phyloP scores from a whole-genome alignment of 768 basidiomycete species.

The Amanita rubescens region DNA sequence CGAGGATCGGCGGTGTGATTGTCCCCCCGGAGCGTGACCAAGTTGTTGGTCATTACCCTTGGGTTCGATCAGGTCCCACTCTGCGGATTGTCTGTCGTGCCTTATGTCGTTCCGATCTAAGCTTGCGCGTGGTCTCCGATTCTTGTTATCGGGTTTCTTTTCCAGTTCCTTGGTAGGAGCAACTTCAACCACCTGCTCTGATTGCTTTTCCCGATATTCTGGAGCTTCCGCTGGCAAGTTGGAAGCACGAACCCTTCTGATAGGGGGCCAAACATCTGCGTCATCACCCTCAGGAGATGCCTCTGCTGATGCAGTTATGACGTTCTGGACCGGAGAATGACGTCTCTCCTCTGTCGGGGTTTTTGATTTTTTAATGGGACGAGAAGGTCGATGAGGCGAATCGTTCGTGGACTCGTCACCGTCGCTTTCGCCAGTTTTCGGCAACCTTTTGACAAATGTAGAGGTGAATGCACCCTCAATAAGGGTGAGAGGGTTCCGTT shows the following conservation, averaged over 20 bases:
- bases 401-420: slow-evolving; percentile 11
- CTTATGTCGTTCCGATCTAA: neutral
- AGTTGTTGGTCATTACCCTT: neutral
- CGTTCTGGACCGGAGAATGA: neutral
- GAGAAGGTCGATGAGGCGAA: neutral
- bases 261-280: slow-evolving; percentile 20
- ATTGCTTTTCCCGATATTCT: neutral
- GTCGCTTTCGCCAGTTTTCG: neutral
- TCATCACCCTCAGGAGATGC: neutral
- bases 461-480: slow-evolving; percentile 25
- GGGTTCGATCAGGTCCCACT: neutral
- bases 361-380: neutral
- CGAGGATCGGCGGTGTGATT: neutral
- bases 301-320: neutral
- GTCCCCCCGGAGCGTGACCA: neutral
- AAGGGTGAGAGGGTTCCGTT: slow-evolving; percentile 13
- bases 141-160: neutral
- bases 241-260: slow-evolving; percentile 4
- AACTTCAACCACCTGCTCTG: neutral
- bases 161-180: too few species aligned
- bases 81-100: neutral
- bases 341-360: neutral
- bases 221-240: neutral
- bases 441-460: slow-evolving; percentile 14
- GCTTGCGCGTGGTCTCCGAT: neutral